A percentile compares a stretch with the other conserved stretches of the same genome.
These are phyloP conservation scores for Vitis hybrid DNA, from an alignment of 177 flowering plant species.

Conservation along the genomic window DNA sequence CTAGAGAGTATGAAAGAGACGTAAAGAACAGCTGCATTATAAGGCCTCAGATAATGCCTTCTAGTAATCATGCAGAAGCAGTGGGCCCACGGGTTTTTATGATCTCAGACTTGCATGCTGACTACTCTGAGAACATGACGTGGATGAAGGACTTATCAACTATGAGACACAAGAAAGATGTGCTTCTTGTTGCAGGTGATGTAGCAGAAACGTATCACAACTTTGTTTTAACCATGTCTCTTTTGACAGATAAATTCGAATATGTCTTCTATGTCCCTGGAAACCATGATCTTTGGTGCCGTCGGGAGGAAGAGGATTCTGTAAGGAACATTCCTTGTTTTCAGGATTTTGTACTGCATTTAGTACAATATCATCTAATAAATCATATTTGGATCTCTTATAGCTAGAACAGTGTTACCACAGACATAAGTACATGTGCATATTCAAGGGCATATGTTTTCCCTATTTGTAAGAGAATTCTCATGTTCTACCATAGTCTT, in stretches of 20 bases:
- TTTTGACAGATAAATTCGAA: slow-evolving; percentile 59
- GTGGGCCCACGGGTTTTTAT: slow-evolving; percentile 55
- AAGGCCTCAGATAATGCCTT: slow-evolving; percentile 30
- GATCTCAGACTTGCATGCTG: slow-evolving; percentile 78
- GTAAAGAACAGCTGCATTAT: slow-evolving; percentile 1
- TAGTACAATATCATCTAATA: not conserved
- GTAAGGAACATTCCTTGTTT: slow-evolving; percentile 32
- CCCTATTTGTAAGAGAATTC: no score
- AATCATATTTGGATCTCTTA: no score
- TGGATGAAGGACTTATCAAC: slow-evolving; percentile 59
- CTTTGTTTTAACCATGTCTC: slow-evolving; percentile 68
- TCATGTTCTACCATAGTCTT: no score
- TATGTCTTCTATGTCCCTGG: slow-evolving; percentile 76
- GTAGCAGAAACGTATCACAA: slow-evolving; percentile 65
- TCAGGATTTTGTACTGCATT: not conserved
- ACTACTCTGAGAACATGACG: slow-evolving; percentile 70
- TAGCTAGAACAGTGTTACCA: no score
- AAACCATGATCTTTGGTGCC: slow-evolving; percentile 85
- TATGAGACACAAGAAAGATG: slow-evolving; percentile 38
- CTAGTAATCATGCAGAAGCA: slow-evolving; percentile 11
- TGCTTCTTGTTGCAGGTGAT: slow-evolving; percentile 85
- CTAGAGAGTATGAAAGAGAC: not conserved
- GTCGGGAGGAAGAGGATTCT: slow-evolving; percentile 43
- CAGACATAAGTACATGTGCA: no score
- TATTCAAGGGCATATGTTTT: no score